Base-by-base conservation (phyloP, 148 eudicot genomes). In the Polygonum maritimum region DNA sequence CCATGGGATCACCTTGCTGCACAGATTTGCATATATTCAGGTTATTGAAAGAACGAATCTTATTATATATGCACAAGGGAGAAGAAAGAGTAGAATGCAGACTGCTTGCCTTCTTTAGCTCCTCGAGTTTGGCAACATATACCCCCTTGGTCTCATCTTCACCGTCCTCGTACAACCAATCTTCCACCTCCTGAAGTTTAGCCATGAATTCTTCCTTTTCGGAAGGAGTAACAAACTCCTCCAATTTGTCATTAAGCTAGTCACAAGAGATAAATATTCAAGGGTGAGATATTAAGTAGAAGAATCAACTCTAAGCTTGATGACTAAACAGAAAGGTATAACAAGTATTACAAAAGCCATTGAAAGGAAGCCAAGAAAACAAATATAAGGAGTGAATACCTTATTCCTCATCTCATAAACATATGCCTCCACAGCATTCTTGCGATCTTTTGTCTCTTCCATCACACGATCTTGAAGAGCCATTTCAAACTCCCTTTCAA, bases 121-220 rank as follows among this genome's bases (percentile, higher is more conserved):
- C 99, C 45, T 92, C 96, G 79, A 95, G 94, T 83, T 92, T 92
- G 45, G 96, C 97, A 81, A 87, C 74, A 47, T 89, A 95, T 15
- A 92, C 96, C 31, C 97, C 94, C 79, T 90, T 91, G 3, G 88
- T 95, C 79, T 95, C 97, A 83, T 95, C 97, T 79, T 95, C 99
- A 1, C 97, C 98, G 60, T 91, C 98, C 79, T 90, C 98, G 75
- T 94, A 94, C 78, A 94, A 83, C 98, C 98, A 94, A 75, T 94
- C 97, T 80, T 94, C 98, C 16, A 85, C 87, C 81, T 90, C 87
- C 78, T 94, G 98, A 79, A 94, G 98, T 69, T 69, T 87, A 62
- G 88, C 79, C 74, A 82, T 80, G 19, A 94, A 80, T 69, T 80
- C 92, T 6, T 93, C 98, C 82, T 83, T 93, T 76, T 93, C 98